phyloP scores from a whole-genome alignment of 768 basidiomycete species.

The Artomyces pyxidatus region DNA sequence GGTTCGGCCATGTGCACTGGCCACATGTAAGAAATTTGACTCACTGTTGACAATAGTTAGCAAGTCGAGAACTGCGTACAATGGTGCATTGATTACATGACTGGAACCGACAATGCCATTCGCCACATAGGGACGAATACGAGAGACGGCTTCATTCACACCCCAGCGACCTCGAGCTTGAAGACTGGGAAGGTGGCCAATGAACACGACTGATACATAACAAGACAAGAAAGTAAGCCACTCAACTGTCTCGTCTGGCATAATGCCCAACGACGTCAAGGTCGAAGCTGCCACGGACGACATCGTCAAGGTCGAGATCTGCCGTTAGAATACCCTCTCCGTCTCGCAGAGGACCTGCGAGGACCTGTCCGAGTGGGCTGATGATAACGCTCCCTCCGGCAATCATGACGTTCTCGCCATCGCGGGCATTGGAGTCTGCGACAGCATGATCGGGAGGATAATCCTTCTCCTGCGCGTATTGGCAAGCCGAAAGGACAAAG shows the following conservation, averaged over 20 bases:
- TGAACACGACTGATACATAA: too few relatives aligned
- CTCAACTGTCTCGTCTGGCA: conserved; percentile 48
- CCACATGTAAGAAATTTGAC: too few relatives aligned
- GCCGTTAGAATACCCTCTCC: conserved; percentile 48
- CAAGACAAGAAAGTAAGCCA: neutral
- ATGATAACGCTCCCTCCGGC: conserved; percentile 57
- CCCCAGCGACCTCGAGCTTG: conserved; percentile 1
- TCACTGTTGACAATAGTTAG: too few relatives aligned
- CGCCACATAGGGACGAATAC: neutral
- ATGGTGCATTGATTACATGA: too few relatives aligned
- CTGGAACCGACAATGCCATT: neutral
- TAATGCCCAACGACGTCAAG: conserved; percentile 58
- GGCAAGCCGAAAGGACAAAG: conserved; percentile 58
- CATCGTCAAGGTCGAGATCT: conserved; percentile 51
- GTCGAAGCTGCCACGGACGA: conserved; percentile 51
- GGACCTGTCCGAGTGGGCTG: conserved; percentile 44
- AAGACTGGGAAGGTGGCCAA: conserved; percentile 11
- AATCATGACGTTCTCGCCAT: conserved; percentile 46
- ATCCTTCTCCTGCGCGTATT: conserved; percentile 47
- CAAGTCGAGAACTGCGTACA: too few relatives aligned
- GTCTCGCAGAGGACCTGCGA: conserved; percentile 50
- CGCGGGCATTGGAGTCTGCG: conserved; percentile 26
- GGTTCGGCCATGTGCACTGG: too few relatives aligned
- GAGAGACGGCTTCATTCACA: neutral
- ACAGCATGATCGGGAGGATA: conserved; percentile 43